Evolutionary conservation across 768 basidiomycete species (phyloP).

Genomic region (Pisolithus tinctorius): DNA sequence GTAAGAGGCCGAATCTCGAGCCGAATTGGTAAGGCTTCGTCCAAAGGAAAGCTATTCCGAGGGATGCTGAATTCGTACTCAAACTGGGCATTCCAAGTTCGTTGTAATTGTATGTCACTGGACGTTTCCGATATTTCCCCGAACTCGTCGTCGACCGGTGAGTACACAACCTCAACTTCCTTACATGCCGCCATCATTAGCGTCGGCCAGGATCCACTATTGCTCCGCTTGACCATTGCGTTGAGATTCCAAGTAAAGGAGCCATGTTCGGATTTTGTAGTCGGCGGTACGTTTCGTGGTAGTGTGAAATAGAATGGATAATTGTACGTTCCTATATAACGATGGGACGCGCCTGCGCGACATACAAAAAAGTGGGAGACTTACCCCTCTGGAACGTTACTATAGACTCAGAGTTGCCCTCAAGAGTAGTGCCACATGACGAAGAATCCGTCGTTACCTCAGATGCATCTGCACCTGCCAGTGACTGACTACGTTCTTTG

Average conservation of each 20-base stretch:
- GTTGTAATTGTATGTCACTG: conserved; percentile 74
- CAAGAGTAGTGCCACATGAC: conserved; percentile 25
- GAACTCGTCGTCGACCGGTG: conserved; percentile 38
- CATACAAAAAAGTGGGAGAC: conserved; percentile 9
- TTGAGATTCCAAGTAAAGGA: conserved; percentile 73
- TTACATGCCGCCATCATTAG: conserved; percentile 60
- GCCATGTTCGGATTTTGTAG: conserved; percentile 68
- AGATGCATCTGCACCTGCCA: conserved; percentile 14
- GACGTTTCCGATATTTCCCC: conserved; percentile 80
- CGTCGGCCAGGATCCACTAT: conserved; percentile 52
- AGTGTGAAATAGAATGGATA: conserved; percentile 92
- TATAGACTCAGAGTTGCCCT: conserved; percentile 18
- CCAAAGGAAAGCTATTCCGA: conserved; percentile 75
- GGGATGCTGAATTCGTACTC: conserved; percentile 73
- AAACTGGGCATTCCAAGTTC: conserved; percentile 87
- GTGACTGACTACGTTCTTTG: conserved; percentile 28
- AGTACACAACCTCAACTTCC: conserved; percentile 70
- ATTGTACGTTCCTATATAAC: conserved; percentile 69
- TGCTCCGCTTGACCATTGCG: conserved; percentile 78
- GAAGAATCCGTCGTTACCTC: neutral
- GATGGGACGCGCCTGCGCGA: conserved; percentile 54
- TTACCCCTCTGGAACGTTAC: conserved; percentile 77
- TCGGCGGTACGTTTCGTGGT: conserved; percentile 73
- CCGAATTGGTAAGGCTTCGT: conserved; percentile 71
- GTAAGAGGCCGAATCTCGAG: conserved; percentile 78